Evolutionary conservation across 345 rosid species (phyloP), one percentile per base, ranked within the genome.

Genomic region (Eucalyptus cloeziana): DNA sequence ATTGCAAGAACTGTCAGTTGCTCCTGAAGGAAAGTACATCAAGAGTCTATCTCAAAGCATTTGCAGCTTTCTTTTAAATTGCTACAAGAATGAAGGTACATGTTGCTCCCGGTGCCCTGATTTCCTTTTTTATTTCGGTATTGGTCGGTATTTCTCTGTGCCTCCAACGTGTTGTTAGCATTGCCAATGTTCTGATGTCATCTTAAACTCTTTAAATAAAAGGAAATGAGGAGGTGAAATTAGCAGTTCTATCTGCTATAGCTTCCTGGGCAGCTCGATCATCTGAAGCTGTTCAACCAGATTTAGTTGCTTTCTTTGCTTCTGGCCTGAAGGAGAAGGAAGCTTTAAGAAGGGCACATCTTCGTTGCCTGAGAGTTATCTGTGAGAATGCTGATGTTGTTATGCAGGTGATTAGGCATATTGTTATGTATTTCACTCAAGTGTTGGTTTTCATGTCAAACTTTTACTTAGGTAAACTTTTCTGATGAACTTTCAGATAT

Each of bases 271-370:
- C 92, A 10, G 91, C 94, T 67, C 94, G 95, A 90, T 93, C 95
- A 90, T 90, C 95, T 89, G 95, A 93, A 92, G 93, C 95, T 58
- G 79, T 97, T 92, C 95, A 94, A 87, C 89, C 96, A 86, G 96
- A 95, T 90, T 88, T 98, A 86, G 90, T 97, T 92, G 92, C 98
- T 87, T 95, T 97, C 87, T 45, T 95, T 90, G 91, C 95, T 89
- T 90, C 97, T 83, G 99, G 99, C 91, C 94, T 98, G 71, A 97
- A 98, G 92, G 99, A 98, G 95, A 98, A 97, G 92, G 99, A 98
- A 87, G 90, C 91, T 89, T 92, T 98, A 90, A 93, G 98, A 94
- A 94, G 99, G 93, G 98, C 96, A 45, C 97, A 98, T 94, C 97
- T 98, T 90, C 98, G 98, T 80, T 95, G 95, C 89, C 87, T 98